These are phyloP conservation scores for Theobroma grandiflorum DNA, from an alignment of 441 rosid species.

Conservation along the genomic window DNA sequence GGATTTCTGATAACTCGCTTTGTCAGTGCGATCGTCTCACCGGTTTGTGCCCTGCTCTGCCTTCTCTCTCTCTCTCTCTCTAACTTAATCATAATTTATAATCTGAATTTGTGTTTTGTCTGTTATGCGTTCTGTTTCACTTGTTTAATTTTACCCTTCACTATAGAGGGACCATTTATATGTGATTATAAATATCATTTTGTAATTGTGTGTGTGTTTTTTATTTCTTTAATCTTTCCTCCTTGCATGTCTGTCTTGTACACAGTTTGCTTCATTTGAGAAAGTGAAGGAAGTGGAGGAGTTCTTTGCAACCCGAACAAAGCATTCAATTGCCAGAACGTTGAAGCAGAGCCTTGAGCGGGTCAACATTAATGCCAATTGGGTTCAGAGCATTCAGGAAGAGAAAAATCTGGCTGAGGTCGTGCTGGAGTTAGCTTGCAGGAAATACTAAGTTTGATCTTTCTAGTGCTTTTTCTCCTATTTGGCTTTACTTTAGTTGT, in stretches of 20 bases:
- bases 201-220: not conserved
- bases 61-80: not conserved
- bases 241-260: not conserved
- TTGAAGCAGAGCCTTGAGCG: conserved; percentile 94
- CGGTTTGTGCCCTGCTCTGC: conserved; percentile 52
- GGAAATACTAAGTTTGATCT: conserved; percentile 45
- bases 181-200: not conserved
- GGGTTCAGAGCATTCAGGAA: conserved; percentile 73
- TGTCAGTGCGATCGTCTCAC: conserved; percentile 75
- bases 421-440: conserved; percentile 57
- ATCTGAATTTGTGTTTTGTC: not conserved
- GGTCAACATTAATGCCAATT: conserved; percentile 76
- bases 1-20: conserved; percentile 81
- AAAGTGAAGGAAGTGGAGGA: conserved; percentile 84
- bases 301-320: conserved; percentile 70
- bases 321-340: conserved; percentile 78
- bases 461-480: not conserved
- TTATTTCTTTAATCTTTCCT: not conserved
- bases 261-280: conserved; percentile 85
- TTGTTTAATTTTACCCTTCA: not conserved
- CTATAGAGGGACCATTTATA: not conserved
- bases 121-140: not conserved
- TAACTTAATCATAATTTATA: not conserved
- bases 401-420: conserved; percentile 62
- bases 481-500: not conserved